Evolutionary conservation across 176 grass and related monocot species (phyloP).

Genomic region (Bolboschoenus planiculmis): DNA sequence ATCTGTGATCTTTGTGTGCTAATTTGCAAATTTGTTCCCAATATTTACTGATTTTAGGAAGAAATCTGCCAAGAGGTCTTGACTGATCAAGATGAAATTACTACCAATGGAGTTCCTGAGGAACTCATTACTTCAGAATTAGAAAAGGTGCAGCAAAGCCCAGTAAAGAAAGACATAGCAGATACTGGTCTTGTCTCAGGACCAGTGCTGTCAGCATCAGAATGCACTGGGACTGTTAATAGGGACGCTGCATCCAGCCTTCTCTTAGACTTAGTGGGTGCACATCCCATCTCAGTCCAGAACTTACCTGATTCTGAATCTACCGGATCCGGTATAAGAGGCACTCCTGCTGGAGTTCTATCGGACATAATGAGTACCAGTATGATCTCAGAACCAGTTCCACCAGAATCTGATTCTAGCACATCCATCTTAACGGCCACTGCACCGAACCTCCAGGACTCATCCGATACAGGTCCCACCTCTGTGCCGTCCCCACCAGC

Average conservation of each 20-base stretch:
- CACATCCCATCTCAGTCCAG: neutral
- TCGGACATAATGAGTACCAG: conserved; percentile 14
- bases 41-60: conserved; percentile 9
- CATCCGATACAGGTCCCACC: neutral
- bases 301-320: neutral
- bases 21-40: neutral
- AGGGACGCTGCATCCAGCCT: neutral
- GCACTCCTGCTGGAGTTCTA: neutral
- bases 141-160: conserved; percentile 24
- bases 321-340: neutral
- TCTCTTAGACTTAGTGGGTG: conserved; percentile 6
- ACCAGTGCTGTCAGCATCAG: neutral
- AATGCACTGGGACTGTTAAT: neutral
- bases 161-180: conserved; percentile 13
- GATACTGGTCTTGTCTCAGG: conserved; percentile 8
- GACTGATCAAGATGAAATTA: neutral
- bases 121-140: conserved; percentile 16
- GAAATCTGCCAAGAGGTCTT: conserved; percentile 4
- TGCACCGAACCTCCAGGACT: neutral
- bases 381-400: neutral
- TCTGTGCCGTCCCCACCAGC: conserved; percentile 6
- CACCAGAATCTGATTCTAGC: conserved; percentile 26
- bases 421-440: neutral
- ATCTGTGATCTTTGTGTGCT: neutral
- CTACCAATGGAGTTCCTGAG: neutral